Evolutionary conservation across 2,329 filamentous ascomycete genomes (phyloP), one percentile per base, ranked within the genome.

Genomic region (Chaetomiaceae sp.): DNA sequence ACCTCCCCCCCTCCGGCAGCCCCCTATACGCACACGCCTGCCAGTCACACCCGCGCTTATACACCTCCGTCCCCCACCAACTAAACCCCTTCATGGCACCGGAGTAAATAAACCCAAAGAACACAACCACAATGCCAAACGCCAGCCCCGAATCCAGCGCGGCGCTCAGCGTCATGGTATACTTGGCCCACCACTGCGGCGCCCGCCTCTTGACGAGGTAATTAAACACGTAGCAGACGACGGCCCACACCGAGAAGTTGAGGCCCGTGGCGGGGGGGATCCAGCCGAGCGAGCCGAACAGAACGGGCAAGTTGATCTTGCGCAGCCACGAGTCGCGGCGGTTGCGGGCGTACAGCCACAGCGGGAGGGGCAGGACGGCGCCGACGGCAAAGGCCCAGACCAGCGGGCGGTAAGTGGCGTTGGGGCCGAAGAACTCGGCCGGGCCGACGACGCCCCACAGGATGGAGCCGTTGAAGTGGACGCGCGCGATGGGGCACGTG

Each of bases 51-150:
- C 89, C 88, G 66, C 83, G 76, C 67, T 89, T 91, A 65, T 89
- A 90, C 5, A 92, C 78, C 63, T 93, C 87, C 0, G 89, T 95
- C 0, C 89, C 89, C 89, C 89, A 95, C 89, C 89, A 95, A 50
- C 74, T 81, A 63, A 93, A 90, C 23, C 76, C 75, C 34, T 81
- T 77, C 73, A 85, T 86, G 73, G 77, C 81, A 0, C 87, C 87
- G 0, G 89, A 86, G 63, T 90, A 92, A n/a, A 93, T 78, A 58
- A 95, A 86, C 1, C 83, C 87, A 61, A 95, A 92, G 65, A 95
- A 95, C 21, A 93, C 83, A 4, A 92, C 79, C 9, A 95, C 83
- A 31, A 93, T 84, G 23, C 87, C 87, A 61, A 91, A 87, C 0
- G 89, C 89, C 17, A 95, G 72, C 1, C 89, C 88, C 1, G 86